Base-by-base conservation (phyloP, 2,329 filamentous ascomycete genomes). In the Phaeosphaeriaceae sp. region DNA sequence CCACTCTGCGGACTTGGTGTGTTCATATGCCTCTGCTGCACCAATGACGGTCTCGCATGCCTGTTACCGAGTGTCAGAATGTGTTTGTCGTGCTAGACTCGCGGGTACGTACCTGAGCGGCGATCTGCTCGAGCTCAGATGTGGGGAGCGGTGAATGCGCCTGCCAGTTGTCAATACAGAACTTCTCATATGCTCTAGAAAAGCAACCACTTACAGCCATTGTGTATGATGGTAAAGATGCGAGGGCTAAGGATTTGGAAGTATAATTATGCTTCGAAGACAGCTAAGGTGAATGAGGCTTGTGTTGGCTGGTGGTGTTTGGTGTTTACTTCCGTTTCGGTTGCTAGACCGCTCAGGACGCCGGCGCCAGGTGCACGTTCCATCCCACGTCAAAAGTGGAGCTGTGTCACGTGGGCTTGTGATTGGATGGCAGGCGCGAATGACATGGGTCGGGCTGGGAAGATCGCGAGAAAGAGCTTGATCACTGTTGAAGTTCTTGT, bases 1-100 rank as follows among this genome's bases (percentile, higher is more conserved):
- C 94, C 94, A 98, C 69, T 88, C 82, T 75, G 90, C 88, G 36
- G 94, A 96, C 76, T 90, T 89, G 55, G 88, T 80, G 80, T 98
- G 95, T 66, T 96, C 91, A 82, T 99, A 99, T 80, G 86, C 89
- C 61, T 92, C 88, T 59, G 88, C 88, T 63, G 81, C 85, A 62
- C 88, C 87, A 70, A 98, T 86, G 58, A 92, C 90, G 67, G 84
- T 85, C 74, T 91, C 88, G 84, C 93, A 97, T 68, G 92, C 93
- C 93, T 97, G 22, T 31, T 57, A 15, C 3, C 58, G 3, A 9
- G 33, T 17, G 51, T 63, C 33, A 66, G 60, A 11, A 19, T 59
- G 15, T 7, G 19, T 21, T 58, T 44, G 41, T 13, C 6, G 21
- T 20, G 19, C 25, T 17, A 17, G 19, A 15, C 20, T 33, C 20